Base-by-base conservation (phyloP, 139 green algal genomes). In the Micractinium conductrix region DNA sequence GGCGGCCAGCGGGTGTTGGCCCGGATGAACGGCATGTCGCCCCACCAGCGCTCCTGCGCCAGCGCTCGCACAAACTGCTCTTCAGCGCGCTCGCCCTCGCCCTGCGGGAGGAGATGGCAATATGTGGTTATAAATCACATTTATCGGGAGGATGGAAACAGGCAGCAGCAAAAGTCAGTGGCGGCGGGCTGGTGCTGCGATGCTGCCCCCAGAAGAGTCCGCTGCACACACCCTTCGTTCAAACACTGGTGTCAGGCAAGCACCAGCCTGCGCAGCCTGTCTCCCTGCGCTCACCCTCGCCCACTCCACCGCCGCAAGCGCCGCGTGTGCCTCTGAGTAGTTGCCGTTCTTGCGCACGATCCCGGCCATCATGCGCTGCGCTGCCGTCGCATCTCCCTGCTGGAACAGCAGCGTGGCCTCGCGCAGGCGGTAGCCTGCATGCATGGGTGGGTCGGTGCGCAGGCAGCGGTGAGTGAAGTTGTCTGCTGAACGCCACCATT, bases 371-470 rank as follows among this genome's bases (percentile, higher is more conserved):
- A 74, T 75, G 55, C 53, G 62, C 4, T 37, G 33, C 0, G 86
- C 81, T 48, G 35, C 74, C 35, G 30, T 45, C 2, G 48, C 48
- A 24, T 89, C 81, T 1, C 68, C 86, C 19, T 68, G 44, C 50
- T 89, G 81, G 80, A 84, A 89, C 30, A 80, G n/a, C 73, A 89
- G 75, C 28, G 81, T 83, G 21, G 81, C 86, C 37, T 74, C 28
- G 24, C 74, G 74, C 50, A 89, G 73, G 26, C 86, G 81, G 35
- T 89, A 89, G 9, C 86, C 86, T 53, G 86, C 48, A 33, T 2
- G 19, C 30, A 19, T 7, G 30, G 73, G 24, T 17, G n/a, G 73
- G 35, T 30, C 30, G 44, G 73, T 44, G 30, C 21, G 70, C 38
- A 76, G 40, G 70, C 16, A 19, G 26, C 38, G n/a, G n/a, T n/a